A percentile compares a stretch with the other conserved stretches of the same genome.
Conservation (phyloP, 2,329 filamentous ascomycete species). For the Paramyrothecium roridum region DNA sequence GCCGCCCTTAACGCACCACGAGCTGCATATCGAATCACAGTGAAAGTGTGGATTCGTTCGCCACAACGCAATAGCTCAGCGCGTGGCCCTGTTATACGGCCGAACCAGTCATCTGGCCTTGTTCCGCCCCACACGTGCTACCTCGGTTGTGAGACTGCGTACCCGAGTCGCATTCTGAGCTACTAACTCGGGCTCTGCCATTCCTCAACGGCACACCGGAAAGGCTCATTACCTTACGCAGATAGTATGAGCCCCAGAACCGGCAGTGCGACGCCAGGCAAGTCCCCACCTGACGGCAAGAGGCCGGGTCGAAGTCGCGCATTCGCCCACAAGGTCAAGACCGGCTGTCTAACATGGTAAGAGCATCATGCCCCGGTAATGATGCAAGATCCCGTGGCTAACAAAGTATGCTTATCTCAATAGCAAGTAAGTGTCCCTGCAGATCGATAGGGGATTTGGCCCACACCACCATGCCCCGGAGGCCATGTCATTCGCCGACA, state of each 20-base stretch:
- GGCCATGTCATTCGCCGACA: background rate
- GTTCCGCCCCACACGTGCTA: no score
- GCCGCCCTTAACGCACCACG: no score
- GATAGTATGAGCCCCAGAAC: background rate
- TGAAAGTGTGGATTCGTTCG: no score
- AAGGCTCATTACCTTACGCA: background rate
- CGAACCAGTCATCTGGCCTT: no score
- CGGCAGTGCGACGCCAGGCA: background rate
- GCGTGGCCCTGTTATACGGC: no score
- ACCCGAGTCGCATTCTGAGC: no score
- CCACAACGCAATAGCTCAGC: no score
- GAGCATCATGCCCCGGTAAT: background rate
- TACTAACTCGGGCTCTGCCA: no score
- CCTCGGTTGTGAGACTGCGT: no score
- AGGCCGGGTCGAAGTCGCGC: background rate
- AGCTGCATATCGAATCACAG: no score
- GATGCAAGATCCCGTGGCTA: background rate
- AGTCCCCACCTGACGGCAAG: background rate
- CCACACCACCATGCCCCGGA: background rate
- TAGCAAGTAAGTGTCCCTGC: background rate
- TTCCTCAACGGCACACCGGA: background rate
- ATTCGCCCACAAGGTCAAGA: constrained; percentile 1
- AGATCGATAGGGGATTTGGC: background rate
- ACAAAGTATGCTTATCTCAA: background rate
- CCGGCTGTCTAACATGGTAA: constrained; percentile 4